Conservation (phyloP, 2,329 filamentous ascomycete species). For the Claviceps monticola region DNA sequence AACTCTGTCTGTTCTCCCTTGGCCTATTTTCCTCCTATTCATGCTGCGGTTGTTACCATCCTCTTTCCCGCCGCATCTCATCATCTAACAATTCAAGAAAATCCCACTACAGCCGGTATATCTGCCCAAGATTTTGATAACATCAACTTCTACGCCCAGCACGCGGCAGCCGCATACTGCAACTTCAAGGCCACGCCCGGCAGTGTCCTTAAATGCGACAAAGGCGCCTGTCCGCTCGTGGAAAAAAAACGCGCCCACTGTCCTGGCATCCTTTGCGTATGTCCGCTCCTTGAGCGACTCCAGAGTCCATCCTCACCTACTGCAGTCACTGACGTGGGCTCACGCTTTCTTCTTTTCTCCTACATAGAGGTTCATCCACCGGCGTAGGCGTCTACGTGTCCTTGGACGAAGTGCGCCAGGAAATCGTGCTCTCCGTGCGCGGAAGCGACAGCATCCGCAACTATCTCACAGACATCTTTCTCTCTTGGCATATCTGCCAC, state of each 20-base stretch:
- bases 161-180: conserved; percentile 39
- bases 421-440: conserved; percentile 47
- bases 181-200: conserved; percentile 29
- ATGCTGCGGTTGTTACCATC: background rate
- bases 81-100: background rate
- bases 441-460: conserved; percentile 46
- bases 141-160: conserved; percentile 36
- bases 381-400: conserved; percentile 38
- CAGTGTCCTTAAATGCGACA: conserved; percentile 27
- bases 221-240: conserved; percentile 29
- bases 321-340: conserved; percentile 2
- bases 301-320: background rate
- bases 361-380: conserved; percentile 23
- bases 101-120: conserved; percentile 8
- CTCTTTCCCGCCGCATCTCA: background rate
- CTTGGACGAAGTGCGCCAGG: conserved; percentile 30
- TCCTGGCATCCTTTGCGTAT: conserved; percentile 29
- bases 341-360: too few relatives aligned
- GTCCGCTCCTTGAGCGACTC: background rate
- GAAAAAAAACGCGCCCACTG: conserved; percentile 26
- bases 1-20: background rate
- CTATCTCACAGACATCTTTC: conserved; percentile 42
- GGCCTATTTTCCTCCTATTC: conserved; percentile 12
- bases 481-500: conserved; percentile 15
- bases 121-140: conserved; percentile 13